These are phyloP conservation scores for Podaxis sp. DNA, from an alignment of 768 basidiomycete species.

Conservation along the genomic window DNA sequence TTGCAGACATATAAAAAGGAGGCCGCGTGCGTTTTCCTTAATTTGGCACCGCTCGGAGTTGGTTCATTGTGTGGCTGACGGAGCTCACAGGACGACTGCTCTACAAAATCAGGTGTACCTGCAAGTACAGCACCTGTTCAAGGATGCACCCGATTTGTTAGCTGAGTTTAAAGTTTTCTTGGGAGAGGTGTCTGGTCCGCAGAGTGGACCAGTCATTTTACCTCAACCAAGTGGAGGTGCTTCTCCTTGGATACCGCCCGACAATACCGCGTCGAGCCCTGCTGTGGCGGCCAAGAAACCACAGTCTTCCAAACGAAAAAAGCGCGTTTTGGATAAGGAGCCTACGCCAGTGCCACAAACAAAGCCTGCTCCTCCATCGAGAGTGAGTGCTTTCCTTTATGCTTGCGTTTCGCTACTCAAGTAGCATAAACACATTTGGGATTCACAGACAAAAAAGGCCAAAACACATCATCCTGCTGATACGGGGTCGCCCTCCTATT, in stretches of 20 bases:
- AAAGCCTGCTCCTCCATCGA: constrained; percentile 34
- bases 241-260: constrained; percentile 7
- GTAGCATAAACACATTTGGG: constrained; percentile 3
- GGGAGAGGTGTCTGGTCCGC: constrained; percentile 50
- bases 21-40: constrained; percentile 55
- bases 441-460: constrained; percentile 51
- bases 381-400: constrained; percentile 17
- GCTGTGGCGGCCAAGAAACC: constrained; percentile 35
- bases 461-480: constrained; percentile 61
- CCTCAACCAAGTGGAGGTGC: constrained; percentile 40
- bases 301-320: constrained; percentile 49
- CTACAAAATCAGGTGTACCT: constrained; percentile 68
- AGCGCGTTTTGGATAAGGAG: constrained; percentile 65
- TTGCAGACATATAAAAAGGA: constrained; percentile 87
- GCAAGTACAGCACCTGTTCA: constrained; percentile 78
- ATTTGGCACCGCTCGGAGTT: constrained; percentile 7
- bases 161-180: constrained; percentile 81
- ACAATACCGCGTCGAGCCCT: constrained; percentile 5
- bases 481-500: constrained; percentile 48
- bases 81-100: constrained; percentile 5
- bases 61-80: not conserved
- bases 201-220: constrained; percentile 41
- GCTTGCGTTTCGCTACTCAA: not conserved
- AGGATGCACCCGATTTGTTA: constrained; percentile 74
- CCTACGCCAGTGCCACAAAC: constrained; percentile 51